Evolutionary conservation across 805 yeast species (phyloP).

Genomic region (Tetrapisispora taiwanensis): DNA sequence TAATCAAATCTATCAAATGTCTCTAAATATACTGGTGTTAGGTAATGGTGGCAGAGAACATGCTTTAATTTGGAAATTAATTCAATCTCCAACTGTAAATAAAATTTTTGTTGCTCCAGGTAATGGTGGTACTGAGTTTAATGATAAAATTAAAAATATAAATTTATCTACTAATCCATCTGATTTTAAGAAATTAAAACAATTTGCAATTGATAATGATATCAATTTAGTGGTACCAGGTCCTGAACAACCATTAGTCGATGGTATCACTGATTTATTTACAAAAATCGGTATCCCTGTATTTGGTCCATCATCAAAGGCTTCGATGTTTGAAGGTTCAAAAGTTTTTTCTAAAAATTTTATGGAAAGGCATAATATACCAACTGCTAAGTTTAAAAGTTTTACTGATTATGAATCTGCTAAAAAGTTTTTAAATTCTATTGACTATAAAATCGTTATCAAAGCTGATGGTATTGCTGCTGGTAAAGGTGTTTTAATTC

Average conservation of each 20-base stretch:
- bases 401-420: slow-evolving; percentile 75
- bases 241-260: slow-evolving; percentile 98
- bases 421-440: slow-evolving; percentile 50
- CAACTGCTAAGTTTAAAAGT: slow-evolving; percentile 85
- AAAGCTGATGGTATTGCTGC: slow-evolving; percentile 98
- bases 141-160: slow-evolving; percentile 55
- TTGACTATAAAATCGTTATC: slow-evolving; percentile 72
- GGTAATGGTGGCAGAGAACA: slow-evolving; percentile 99
- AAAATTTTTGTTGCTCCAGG: slow-evolving; percentile 91
- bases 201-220: slow-evolving; percentile 60
- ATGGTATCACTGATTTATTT: slow-evolving; percentile 73
- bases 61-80: slow-evolving; percentile 85
- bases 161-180: slow-evolving; percentile 52
- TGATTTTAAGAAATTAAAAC: slow-evolving; percentile 61
- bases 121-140: slow-evolving; percentile 76
- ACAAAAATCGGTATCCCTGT: slow-evolving; percentile 82
- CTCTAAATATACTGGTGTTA: slow-evolving; percentile 63
- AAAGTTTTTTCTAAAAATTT: slow-evolving; percentile 89
- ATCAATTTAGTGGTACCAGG: slow-evolving; percentile 85
- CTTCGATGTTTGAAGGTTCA: slow-evolving; percentile 94
- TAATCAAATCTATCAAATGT: slow-evolving; percentile 8
- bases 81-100: slow-evolving; percentile 63
- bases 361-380: slow-evolving; percentile 85
- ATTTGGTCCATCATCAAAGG: slow-evolving; percentile 88
- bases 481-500: slow-evolving; percentile 96